Base-by-base conservation (phyloP, 768 basidiomycete species). In the Cystofilobasidium ferigula region DNA sequence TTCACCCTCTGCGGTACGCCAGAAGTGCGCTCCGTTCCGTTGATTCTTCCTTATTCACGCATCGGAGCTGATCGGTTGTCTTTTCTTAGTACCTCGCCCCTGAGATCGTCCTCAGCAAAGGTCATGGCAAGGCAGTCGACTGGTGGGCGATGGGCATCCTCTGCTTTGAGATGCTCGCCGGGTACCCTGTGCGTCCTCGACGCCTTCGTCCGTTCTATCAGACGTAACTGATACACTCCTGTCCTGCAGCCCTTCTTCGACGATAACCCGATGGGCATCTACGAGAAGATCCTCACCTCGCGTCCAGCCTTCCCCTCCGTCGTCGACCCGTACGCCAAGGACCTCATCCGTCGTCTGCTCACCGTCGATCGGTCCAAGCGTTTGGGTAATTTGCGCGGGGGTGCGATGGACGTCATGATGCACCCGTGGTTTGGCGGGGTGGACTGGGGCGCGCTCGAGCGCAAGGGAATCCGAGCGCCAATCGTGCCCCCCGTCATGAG, bases 131-230 rank as follows among this genome's bases (percentile, higher is more conserved):
- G 76, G 92, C 93, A 12, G 93, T 92, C 8, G 94, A 99, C 74
- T 99, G 92, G 92, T 99, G 95, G 95, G 94, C 95, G 12, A 87
- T 92, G 72, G 95, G 95, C 24, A 88, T 98, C 54, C 80, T 99
- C 40, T 90, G 89, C 75, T 99, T 94, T 75, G 95, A 99, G 76
- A 97, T 98, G 92, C 83, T 99, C 51, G 94, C 94, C 36, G 95
- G 95, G 1, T 98, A 94, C 73, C 93, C 94, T 0, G 71, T 72
- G 42, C 42, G 71, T 64, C n/a, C n/a, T 18, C 12, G 9, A 16
- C 32, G 60, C 43, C 70, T 62, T 22, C 64, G 40, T 69, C 67
- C 58, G 56, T 0, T 53, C 34, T n/a, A n/a, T n/a, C 20, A 28
- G 18, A 16, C 22, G 22, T 24, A 10, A 47, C 3, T 14, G 1